Evolutionary conservation across 371 early-diverging fungal species (phyloP), one percentile per base, ranked within the genome.

Genomic region (Cokeromyces recurvatus): DNA sequence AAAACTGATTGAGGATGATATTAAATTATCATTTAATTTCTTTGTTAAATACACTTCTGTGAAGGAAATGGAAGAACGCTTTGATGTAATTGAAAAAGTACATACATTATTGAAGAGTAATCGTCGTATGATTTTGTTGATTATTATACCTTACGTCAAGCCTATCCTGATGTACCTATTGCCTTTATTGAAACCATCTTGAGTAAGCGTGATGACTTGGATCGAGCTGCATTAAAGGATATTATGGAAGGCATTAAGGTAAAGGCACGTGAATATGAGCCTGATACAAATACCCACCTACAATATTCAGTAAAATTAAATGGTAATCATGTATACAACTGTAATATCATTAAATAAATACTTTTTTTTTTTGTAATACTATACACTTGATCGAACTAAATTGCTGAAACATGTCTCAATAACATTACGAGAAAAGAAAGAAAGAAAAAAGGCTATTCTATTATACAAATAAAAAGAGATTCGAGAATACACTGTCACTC

Each of bases 161-260:
- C 82, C 9, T 94, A 86, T 54, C 88, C 86, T 4, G 95, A 94
- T 61, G 65, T 91, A 15, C 91, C 93, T 3, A 39, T 91, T 2
- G 69, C 77, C 2, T 82, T 90, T 58, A 73, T 92, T 3, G 91
- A 92, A 58, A 83, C 85, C 50, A 64, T 93, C 24, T 54, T 94
- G 24, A 57, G 62, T 42, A 84, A 81, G 51, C 68, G 91, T 21
- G 90, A 89, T 53, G 92, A 93, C 63, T 48, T 92, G 56, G 89
- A 90, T 38, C 78, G 82, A 53, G 56, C 80, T 1, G 71, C 74
- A 17, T 59, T 86, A 25, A 85, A 82, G 47, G 90, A 90, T 49
- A 76, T 90, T 34, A 84, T 91, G 81, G 91, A 89, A 49, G 79
- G 74, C 16, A 81, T 86, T 50, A 71, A 76, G 50, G 75, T 72